These are phyloP conservation scores for Tuber indicum DNA, from an alignment of 495 filamentous ascomycete genomes.

Conservation along the genomic window DNA sequence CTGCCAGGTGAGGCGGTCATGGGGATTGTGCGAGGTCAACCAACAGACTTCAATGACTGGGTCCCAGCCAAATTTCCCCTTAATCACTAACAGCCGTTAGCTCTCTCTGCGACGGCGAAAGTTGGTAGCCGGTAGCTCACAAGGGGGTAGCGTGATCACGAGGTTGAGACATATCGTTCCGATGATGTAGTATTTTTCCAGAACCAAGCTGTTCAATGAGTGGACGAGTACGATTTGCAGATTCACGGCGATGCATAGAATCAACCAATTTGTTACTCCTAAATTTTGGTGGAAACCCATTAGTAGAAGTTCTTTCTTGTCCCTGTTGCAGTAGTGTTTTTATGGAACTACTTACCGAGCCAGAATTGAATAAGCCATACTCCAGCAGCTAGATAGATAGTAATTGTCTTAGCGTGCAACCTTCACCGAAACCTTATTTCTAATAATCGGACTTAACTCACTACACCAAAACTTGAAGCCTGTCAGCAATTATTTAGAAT, in stretches of 20 bases:
- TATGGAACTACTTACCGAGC: conserved; percentile 20
- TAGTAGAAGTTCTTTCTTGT: background rate
- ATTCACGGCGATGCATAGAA: conserved; percentile 31
- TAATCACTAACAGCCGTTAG: conserved; percentile 18
- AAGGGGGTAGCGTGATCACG: conserved; percentile 22
- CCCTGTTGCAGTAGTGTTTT: background rate
- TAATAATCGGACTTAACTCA: background rate
- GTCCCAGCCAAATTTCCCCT: conserved; percentile 36
- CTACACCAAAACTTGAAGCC: background rate
- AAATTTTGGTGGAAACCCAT: background rate
- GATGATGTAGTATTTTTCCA: conserved; percentile 34
- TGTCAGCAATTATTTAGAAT: background rate
- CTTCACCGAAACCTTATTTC: background rate
- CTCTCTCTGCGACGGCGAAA: background rate
- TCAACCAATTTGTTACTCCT: conserved; percentile 35
- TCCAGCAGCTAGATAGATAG: background rate
- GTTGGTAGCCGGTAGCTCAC: conserved; percentile 12
- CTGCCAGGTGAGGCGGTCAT: conserved; percentile 29
- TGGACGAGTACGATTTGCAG: conserved; percentile 35
- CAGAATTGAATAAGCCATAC: conserved; percentile 36
- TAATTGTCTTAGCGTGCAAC: background rate
- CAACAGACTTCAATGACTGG: conserved; percentile 31
- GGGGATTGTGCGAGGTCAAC: conserved; percentile 13
- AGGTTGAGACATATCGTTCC: conserved; percentile 28
- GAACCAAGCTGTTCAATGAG: conserved; percentile 16